A percentile compares a stretch with the other conserved stretches of the same genome.
Evolutionary conservation across 192 early-diverging fungal genomes (phyloP).

Genomic region (Phycomyces blakesleeanus): DNA sequence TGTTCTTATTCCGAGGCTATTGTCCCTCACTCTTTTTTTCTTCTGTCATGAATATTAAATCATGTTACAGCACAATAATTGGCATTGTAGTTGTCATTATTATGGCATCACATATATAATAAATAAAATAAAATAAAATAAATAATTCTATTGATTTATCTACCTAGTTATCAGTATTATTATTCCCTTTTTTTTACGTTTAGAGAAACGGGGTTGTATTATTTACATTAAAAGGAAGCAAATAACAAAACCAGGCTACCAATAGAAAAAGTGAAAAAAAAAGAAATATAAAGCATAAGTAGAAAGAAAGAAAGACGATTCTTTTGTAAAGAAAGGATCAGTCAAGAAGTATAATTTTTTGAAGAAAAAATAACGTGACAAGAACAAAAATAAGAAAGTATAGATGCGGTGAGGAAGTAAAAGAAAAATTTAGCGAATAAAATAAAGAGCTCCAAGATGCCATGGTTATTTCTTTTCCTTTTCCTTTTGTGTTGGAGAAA

Average conservation of each 20-base stretch:
- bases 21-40: background rate
- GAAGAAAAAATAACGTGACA: no score
- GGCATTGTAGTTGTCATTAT: background rate
- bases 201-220: background rate
- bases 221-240: background rate
- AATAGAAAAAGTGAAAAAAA: no score
- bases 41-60: background rate
- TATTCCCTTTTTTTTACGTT: background rate
- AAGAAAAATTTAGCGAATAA: no score
- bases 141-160: no score
- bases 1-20: background rate
- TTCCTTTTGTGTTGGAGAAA: no score
- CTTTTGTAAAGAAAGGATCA: background rate
- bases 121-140: no score
- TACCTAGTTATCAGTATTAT: no score
- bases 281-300: no score
- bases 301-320: background rate
- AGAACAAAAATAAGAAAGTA: no score
- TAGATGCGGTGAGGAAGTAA: no score
- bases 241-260: background rate
- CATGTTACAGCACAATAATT: background rate
- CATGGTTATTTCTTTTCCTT: background rate
- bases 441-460: no score
- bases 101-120: background rate
- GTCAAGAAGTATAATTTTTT: no score